Evolutionary conservation across 495 filamentous ascomycete genomes (phyloP).

Genomic region (Trichodelitschia bisporula): DNA sequence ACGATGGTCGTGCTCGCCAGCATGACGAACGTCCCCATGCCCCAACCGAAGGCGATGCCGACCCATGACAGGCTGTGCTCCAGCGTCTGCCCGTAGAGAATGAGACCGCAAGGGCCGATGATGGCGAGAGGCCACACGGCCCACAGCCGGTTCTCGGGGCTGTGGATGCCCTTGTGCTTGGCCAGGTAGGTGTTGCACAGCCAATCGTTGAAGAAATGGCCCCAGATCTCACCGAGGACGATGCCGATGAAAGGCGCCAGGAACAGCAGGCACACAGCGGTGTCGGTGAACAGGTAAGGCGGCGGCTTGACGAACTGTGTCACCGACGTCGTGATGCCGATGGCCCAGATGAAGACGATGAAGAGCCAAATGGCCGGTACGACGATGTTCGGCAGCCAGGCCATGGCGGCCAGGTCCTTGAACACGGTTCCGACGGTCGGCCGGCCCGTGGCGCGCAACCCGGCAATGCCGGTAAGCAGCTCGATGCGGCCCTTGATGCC

Average conservation of each 20-base stretch:
- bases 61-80: slow-evolving; percentile 6
- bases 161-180: slow-evolving; percentile 5
- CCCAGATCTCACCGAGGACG: slow-evolving; percentile 14
- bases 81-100: slow-evolving; percentile 8
- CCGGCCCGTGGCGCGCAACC: slow-evolving; percentile 3
- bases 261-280: slow-evolving; percentile 12
- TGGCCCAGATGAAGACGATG: slow-evolving; percentile 12
- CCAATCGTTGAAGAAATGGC: slow-evolving; percentile 20
- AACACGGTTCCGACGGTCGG: slow-evolving; percentile 7
- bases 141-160: slow-evolving; percentile 8
- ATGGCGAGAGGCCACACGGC: slow-evolving; percentile 5
- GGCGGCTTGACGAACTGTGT: slow-evolving; percentile 16
- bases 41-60: slow-evolving; percentile 8
- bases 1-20: slow-evolving; percentile 7
- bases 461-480: slow-evolving; percentile 11
- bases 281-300: slow-evolving; percentile 13
- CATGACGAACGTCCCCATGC: slow-evolving; percentile 6
- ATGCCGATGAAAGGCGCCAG: slow-evolving; percentile 16
- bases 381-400: slow-evolving; percentile 11
- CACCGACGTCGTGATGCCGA: slow-evolving; percentile 14
- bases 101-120: slow-evolving; percentile 5
- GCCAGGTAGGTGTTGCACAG: slow-evolving; percentile 7
- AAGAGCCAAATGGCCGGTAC: slow-evolving; percentile 8
- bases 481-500: slow-evolving; percentile 4
- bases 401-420: slow-evolving; percentile 8